phyloP scores from a whole-genome alignment of 345 rosid genomes.

The Citrus inodora region DNA sequence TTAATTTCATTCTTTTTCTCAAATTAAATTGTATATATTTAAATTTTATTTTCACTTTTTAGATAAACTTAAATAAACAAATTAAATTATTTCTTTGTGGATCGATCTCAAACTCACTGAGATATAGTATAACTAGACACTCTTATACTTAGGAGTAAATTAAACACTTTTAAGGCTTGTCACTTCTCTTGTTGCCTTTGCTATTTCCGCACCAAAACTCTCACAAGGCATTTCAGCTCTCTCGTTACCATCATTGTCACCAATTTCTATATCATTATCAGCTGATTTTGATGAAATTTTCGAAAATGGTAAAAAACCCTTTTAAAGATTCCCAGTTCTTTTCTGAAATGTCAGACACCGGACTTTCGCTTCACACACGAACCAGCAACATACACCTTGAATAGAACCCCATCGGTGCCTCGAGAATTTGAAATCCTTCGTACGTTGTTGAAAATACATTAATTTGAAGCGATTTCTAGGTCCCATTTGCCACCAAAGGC shows the following conservation, averaged over 20 bases:
- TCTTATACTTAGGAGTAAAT: no score
- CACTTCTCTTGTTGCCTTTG: no score
- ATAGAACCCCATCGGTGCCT: constrained; percentile 49
- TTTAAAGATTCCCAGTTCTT: constrained; percentile 34
- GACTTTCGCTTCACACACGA: constrained; percentile 48
- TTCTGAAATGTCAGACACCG: constrained; percentile 49
- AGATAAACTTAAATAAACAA: no score
- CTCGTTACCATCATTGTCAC: constrained; percentile 15
- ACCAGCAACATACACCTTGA: constrained; percentile 62
- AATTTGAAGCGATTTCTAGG: constrained; percentile 39
- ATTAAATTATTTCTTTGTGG: no score
- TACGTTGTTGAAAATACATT: constrained; percentile 36
- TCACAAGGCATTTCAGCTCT: constrained; percentile 4
- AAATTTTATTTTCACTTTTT: no score
- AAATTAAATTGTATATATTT: no score
- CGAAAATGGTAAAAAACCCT: constrained; percentile 50
- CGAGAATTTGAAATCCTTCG: constrained; percentile 39
- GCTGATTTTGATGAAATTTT: constrained; percentile 43
- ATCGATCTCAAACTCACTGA: no score
- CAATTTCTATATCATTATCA: constrained; percentile 19
- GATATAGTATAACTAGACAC: no score
- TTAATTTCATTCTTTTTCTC: no score
- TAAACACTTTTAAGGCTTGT: no score
- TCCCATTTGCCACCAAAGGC: constrained; percentile 53
- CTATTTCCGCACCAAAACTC: no score